Evolutionary conservation across 805 yeast species (phyloP).

Genomic region (Clavispora vitiphila): DNA sequence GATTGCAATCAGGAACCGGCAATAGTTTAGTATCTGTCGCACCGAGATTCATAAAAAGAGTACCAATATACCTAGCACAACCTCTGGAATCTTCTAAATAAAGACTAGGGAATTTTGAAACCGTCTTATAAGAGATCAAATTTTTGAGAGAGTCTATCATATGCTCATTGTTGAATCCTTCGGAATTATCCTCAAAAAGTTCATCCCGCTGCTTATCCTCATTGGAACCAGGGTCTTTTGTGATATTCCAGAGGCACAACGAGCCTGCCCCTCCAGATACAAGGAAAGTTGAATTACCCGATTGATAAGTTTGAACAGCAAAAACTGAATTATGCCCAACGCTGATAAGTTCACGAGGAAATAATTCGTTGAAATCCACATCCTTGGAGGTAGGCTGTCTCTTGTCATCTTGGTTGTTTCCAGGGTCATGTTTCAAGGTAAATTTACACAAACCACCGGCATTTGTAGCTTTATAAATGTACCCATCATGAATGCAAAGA

Average conservation of each 20-base stretch:
- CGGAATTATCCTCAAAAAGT: not conserved
- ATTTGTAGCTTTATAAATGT: conserved; percentile 60
- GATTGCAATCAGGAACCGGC: conserved; percentile 76
- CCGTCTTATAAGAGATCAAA: conserved; percentile 67
- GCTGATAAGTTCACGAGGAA: conserved; percentile 7
- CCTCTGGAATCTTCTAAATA: conserved; percentile 75
- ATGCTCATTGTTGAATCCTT: conserved; percentile 42
- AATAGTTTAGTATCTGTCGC: conserved; percentile 61
- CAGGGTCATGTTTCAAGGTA: conserved; percentile 17
- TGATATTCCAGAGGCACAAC: conserved; percentile 65
- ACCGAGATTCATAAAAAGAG: conserved; percentile 62
- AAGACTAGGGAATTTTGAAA: conserved; percentile 66
- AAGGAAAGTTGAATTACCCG: conserved; percentile 39
- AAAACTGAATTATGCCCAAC: conserved; percentile 37
- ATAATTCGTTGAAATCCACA: conserved; percentile 6
- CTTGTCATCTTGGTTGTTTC: not conserved
- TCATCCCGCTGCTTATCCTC: not conserved
- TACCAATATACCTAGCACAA: conserved; percentile 73
- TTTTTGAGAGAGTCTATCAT: conserved; percentile 58
- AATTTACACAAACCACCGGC: conserved; percentile 35
- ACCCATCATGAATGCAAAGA: conserved; percentile 49
- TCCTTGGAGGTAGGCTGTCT: conserved; percentile 1
- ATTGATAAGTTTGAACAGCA: conserved; percentile 46
- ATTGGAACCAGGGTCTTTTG: conserved; percentile 18
- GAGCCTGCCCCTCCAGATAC: conserved; percentile 72